phyloP scores from a whole-genome alignment of 495 filamentous ascomycete genomes.

The Terfezia claveryi region DNA sequence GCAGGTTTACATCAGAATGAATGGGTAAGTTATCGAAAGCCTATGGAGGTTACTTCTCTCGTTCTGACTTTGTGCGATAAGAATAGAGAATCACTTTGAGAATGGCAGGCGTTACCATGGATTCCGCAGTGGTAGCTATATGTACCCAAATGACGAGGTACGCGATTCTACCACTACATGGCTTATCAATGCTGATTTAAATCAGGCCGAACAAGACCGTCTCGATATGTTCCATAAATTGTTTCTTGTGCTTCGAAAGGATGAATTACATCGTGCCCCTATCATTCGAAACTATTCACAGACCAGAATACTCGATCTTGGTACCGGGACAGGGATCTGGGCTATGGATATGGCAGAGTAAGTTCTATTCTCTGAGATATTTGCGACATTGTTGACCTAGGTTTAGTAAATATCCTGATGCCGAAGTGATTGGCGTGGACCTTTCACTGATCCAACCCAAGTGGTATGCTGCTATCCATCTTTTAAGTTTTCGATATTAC shows the following conservation, averaged over 20 bases:
- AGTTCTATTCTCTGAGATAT: conserved; percentile 17
- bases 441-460: conserved; percentile 61
- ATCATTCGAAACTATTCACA: conserved; percentile 27
- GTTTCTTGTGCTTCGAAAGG: conserved; percentile 41
- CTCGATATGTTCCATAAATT: conserved; percentile 62
- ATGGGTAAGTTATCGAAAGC: too few species aligned
- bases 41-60: too few species aligned
- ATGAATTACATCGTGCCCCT: conserved; percentile 33
- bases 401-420: conserved; percentile 33
- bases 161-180: not conserved
- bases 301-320: conserved; percentile 50
- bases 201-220: conserved; percentile 44
- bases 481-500: conserved; percentile 2
- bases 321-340: conserved; percentile 84
- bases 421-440: conserved; percentile 52
- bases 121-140: conserved; percentile 34
- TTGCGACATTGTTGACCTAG: conserved; percentile 3
- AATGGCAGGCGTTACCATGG: conserved; percentile 36
- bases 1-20: too few species aligned
- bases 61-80: conserved; percentile 7
- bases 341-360: conserved; percentile 67
- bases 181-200: conserved; percentile 11
- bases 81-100: conserved; percentile 26
- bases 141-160: conserved; percentile 43
- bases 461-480: conserved; percentile 26